These are phyloP conservation scores for Centrapalus pauciflorus DNA, from an alignment of 129 eudicot genomes.

Conservation along the genomic window DNA sequence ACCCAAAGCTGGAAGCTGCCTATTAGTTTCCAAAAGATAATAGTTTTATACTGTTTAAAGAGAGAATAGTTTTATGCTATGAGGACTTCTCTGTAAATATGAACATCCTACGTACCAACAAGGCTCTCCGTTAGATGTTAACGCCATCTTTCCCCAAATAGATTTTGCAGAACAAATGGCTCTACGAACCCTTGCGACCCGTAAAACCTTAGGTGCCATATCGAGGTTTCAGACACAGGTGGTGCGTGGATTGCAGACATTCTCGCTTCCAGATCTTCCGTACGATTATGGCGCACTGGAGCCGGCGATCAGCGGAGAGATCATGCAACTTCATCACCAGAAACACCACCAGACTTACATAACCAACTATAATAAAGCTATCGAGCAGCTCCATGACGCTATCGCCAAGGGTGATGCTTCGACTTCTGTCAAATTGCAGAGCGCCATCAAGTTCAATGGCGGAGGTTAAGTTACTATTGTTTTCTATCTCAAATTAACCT, in stretches of 20 bases:
- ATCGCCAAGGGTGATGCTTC: conserved; percentile 63
- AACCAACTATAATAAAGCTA: conserved; percentile 89
- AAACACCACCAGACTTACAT: conserved; percentile 95
- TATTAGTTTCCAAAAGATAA: too few species aligned
- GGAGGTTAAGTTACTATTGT: conserved; percentile 89
- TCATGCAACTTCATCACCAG: conserved; percentile 94
- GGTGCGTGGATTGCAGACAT: conserved; percentile 69
- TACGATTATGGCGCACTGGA: conserved; percentile 92
- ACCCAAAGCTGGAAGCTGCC: too few species aligned
- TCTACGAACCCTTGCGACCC: conserved; percentile 51
- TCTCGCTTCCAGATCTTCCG: conserved; percentile 74
- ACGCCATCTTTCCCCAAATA: conserved; percentile 8
- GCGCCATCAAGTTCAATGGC: conserved; percentile 94
- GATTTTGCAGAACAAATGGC: conserved; percentile 50
- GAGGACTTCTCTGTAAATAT: neutral
- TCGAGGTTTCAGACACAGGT: conserved; percentile 19
- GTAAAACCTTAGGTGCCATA: conserved; percentile 33
- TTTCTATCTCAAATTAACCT: conserved; percentile 47
- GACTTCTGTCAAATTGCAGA: conserved; percentile 67
- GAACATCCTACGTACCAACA: neutral
- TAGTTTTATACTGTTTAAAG: too few species aligned
- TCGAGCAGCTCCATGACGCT: conserved; percentile 85
- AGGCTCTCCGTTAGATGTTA: neutral
- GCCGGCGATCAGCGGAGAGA: conserved; percentile 95
- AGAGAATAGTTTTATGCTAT: neutral